Conservation (phyloP, 306 rosid genomes). For the Aeschynomene evenia region DNA sequence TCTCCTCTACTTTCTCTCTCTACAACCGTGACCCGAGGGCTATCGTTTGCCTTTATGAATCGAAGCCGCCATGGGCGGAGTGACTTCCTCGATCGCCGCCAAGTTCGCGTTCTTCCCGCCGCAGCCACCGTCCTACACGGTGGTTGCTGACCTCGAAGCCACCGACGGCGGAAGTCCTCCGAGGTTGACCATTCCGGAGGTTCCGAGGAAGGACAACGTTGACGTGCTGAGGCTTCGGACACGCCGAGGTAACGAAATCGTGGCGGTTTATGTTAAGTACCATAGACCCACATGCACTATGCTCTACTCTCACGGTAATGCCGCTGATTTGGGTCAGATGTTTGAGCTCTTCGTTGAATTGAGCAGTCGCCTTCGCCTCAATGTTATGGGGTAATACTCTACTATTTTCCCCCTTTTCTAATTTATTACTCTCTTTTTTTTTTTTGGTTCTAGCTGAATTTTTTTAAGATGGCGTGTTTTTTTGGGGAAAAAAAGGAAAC, state of each 20-base stretch:
- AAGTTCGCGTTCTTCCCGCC: slow-evolving; percentile 97
- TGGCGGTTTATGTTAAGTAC: slow-evolving; percentile 78
- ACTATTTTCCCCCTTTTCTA: background rate
- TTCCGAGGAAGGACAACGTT: slow-evolving; percentile 75
- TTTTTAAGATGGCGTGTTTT: background rate
- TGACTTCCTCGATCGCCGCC: slow-evolving; percentile 94
- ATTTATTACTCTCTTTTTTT: background rate
- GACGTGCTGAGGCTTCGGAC: slow-evolving; percentile 73
- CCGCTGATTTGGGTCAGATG: slow-evolving; percentile 98
- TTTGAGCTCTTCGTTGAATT: slow-evolving; percentile 84
- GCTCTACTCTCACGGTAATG: slow-evolving; percentile 95
- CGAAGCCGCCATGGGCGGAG: slow-evolving; percentile 74
- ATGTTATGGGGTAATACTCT: slow-evolving; percentile 62
- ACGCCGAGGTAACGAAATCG: slow-evolving; percentile 77
- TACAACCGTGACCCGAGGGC: background rate
- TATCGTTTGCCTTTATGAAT: slow-evolving; percentile 39
- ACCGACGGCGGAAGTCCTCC: background rate
- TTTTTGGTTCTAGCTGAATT: background rate
- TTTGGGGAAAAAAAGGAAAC: background rate
- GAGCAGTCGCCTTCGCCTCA: slow-evolving; percentile 77
- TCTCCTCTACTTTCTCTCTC: slow-evolving; percentile 16
- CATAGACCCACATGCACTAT: slow-evolving; percentile 68
- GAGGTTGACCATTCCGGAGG: slow-evolving; percentile 60
- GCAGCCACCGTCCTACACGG: slow-evolving; percentile 77
- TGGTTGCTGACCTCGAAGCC: slow-evolving; percentile 38